These are phyloP conservation scores for Microbotryum saponariae DNA, from an alignment of 1,284 basidiomycete species.

Conservation along the genomic window DNA sequence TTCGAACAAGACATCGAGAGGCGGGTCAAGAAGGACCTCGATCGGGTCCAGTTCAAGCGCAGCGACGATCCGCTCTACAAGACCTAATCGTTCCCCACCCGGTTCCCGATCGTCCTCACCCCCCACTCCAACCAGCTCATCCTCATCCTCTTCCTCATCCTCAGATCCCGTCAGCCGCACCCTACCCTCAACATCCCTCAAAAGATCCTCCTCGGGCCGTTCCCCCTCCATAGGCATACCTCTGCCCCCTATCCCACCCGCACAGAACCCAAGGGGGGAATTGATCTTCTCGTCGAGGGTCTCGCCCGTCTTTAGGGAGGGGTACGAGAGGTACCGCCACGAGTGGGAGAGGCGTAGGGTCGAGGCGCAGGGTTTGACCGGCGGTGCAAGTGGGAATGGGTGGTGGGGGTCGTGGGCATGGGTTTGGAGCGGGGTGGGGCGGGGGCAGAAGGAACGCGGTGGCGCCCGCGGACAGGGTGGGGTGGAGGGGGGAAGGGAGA, in stretches of 20 bases:
- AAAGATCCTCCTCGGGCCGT: conserved; percentile 16
- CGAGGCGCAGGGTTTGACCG: conserved; percentile 1
- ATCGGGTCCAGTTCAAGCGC: not conserved
- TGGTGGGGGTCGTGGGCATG: not conserved
- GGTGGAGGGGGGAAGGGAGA: not conserved
- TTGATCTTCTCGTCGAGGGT: conserved; percentile 90
- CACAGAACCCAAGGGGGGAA: conserved; percentile 84
- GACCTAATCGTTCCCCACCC: conserved; percentile 9
- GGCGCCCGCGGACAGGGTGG: not conserved
- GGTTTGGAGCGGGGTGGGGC: not conserved
- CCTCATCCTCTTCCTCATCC: not conserved
- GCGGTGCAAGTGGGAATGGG: not conserved
- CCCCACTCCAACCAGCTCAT: conserved; percentile 44
- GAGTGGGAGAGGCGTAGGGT: conserved; percentile 64
- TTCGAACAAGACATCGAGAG: conserved; percentile 5
- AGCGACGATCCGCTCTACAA: conserved; percentile 4
- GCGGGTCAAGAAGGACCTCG: conserved; percentile 12
- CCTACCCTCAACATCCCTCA: conserved; percentile 36
- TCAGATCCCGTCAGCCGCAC: not conserved
- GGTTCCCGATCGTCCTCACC: conserved; percentile 7
- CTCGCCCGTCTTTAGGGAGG: conserved; percentile 70
- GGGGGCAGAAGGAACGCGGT: not conserved
- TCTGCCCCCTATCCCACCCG: conserved; percentile 78
- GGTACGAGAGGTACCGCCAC: conserved; percentile 83
- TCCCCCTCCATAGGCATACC: conserved; percentile 40